Evolutionary conservation across 164 flowering plant genomes (phyloP), one percentile per base, ranked within the genome.

Genomic region (Vitis rupestris): DNA sequence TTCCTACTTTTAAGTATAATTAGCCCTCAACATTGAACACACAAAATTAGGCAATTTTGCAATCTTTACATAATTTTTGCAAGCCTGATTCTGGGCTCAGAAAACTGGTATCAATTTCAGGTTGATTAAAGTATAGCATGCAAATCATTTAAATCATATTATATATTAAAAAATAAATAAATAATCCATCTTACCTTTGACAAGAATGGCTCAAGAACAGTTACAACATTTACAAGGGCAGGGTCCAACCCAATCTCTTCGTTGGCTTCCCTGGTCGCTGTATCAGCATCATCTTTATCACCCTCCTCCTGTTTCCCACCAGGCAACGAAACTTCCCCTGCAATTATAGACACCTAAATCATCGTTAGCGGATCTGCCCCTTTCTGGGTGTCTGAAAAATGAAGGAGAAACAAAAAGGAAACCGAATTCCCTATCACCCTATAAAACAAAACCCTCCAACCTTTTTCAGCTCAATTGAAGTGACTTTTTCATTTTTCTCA

Each of bases 241-340:
- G 96, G 96, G 50, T 93, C 97, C 80, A 95, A 80, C 13, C 98
- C 98, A 59, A 93, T 95, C 81, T 95, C 99, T 79, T 95, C 99
- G 31, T 87, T 75, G 6, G 99, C 97, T 76, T 95, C 99, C 47
- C 98, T 88, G n/a, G 78, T 79, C 0, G 99, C 97, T 0, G 99
- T 93, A 47, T 75, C 85, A 4, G 66, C 77, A 80, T 93, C 97
- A 70, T 85, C 86, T 17, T 73, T 79, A 73, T 94, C 99, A 9
- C 88, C 87, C 62, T 91, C 98, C 19, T 94, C 98, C 27, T 83
- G 78, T 71, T 86, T 90, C 62, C 99, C 97, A 53, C 98, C 97
- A 0, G 99, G 99, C 85, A 95, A 81, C 5, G 99, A 76, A 66
- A 95, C 93, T 76, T 95, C 98, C 61, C 98, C 99, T 95, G 86